Evolutionary conservation across 2,329 filamentous ascomycete species (phyloP), one percentile per base, ranked within the genome.

Genomic region (Fusarium sp.): DNA sequence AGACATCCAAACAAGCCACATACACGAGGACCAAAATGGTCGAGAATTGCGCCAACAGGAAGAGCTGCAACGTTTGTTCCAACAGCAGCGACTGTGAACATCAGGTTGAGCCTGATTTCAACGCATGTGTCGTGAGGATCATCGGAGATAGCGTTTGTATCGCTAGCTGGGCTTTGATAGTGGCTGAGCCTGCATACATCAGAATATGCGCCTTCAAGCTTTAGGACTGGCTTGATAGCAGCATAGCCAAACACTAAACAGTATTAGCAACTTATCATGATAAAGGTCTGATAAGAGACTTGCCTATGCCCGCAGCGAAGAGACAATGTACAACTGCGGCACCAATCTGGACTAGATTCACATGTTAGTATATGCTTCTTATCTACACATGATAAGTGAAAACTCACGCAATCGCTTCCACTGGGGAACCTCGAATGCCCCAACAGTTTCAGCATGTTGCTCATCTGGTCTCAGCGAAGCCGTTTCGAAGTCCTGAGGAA

Each of bases 41-140:
- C 95, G 27, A 97, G 88, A 47, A 97, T 92, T 5, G 93, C 93
- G 49, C 95, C 95, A 15, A 97, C 90, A 4, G 94, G 93, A 11
- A 97, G 86, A 17, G 95, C 94, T 44, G 91, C 93, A 17, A 97
- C 92, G 77, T 97, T 97, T 42, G 94, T 97, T 11, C 89, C 92
- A 14, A 97, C 94, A 18, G 94, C 94, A 17, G 94, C 94, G 44
- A 94, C 88, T 10, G 94, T 97, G 85, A 97, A 97, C 93, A 97
- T 97, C 73, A 97, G 84, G 80, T 97, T 97, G 62, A 97, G 87
- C 65, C 86, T 86, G 58, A 90, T 88, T 64, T 81, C 79, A 46
- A 88, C 64, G 85, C 82, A 78, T 81, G 88, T n/a, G 80, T 76
- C 73, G 25, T 65, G 65, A 6, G 70, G 58, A 27, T 75, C 65